Base-by-base conservation (phyloP, 805 yeast genomes). In the Nakazawaea ishiwadae region DNA sequence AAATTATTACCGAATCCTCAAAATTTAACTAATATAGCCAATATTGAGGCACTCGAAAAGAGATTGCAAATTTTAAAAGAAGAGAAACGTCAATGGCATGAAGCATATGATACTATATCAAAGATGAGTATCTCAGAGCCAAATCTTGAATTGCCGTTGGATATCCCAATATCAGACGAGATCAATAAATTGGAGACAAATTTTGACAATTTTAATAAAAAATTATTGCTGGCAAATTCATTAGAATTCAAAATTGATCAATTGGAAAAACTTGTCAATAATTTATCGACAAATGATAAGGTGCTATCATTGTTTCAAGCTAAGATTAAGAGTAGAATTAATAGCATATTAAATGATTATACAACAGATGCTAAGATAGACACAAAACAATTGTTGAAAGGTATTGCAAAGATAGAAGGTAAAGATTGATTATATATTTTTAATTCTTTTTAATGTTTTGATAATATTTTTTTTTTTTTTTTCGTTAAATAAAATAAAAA, bases 1-100 rank as follows among this genome's bases (percentile, higher is more conserved):
- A 58, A 65, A 5, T 52, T 73, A 26, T 56, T 68, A 27, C 82
- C 86, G 1, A 84, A 84, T 54, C 73, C 76, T n/a, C 68, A 75
- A 35, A 84, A 84, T 51, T 57, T 62, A 7, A 63, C 72, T 29
- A 82, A 83, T 52, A 45, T 51, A 28, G 62, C 66, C 32, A 76
- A 74, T 38, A 57, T 81, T 15, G 63, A 67, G 24, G 59, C 70
- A 28, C 75, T 74, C 49, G 63, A 66, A 27, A 52, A 60, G 23
- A 69, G 76, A 47, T 58, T 80, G 38, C 51, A 53, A 9, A 60
- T 62, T 17, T 58, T 83, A 38, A 59, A 62, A 31, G 52, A 55
- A 21, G 83, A 81, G 43, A 72, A 69, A 44, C 55, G 50, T 8
- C 63, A 63, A 28, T 79, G 86, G 82, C 31, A 10, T 15, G 17